Evolutionary conservation across 2,329 filamentous ascomycete species (phyloP), one percentile per base, ranked within the genome.

Genomic region (Immersiporthe knoxdaviesiana): DNA sequence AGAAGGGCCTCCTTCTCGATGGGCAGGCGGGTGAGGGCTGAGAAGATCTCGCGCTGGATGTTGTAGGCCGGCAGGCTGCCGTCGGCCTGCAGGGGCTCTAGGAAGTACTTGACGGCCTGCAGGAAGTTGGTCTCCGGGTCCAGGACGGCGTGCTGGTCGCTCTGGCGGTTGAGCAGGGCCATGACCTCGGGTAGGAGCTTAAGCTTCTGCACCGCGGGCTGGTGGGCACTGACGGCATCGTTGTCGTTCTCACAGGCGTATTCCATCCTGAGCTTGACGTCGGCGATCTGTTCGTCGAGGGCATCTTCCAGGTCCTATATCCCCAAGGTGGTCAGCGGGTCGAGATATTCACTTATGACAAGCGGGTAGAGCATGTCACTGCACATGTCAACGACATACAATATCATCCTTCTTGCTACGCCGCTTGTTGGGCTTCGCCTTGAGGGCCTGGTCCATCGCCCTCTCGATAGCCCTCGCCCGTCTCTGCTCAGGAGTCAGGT

Each of bases 101-200:
- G 87, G 85, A 98, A 98, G 86, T 97, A 98, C 77, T 95, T 94
- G 76, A 99, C 93, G 18, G 94, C 92, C 80, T 97, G 93, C 52
- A 99, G 84, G 72, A 99, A 91, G 82, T 98, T 97, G 77, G 92
- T 97, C 77, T 99, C 96, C 0, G 95, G 95, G 74, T 97, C 95
- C 54, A 97, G 89, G 63, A 98, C 90, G 39, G 92, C 91, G 74
- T 93, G 86, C 76, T 92, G 92, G 37, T 95, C 88, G 66, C 92
- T 93, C 79, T 95, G 97, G 76, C 94, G 92, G 79, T 97, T 97
- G 70, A 99, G 87, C 27, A 98, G 85, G 58, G 90, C 89, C 61
- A 94, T 90, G 18, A 99, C 96, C 78, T 97, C 91, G 1, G 95
- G 94, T 21, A 99, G 88, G 74, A 99, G 91, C 81, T 94, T 94